Evolutionary conservation across 169 alveolate species (phyloP).

Genomic region (Eimeria sp.): DNA sequence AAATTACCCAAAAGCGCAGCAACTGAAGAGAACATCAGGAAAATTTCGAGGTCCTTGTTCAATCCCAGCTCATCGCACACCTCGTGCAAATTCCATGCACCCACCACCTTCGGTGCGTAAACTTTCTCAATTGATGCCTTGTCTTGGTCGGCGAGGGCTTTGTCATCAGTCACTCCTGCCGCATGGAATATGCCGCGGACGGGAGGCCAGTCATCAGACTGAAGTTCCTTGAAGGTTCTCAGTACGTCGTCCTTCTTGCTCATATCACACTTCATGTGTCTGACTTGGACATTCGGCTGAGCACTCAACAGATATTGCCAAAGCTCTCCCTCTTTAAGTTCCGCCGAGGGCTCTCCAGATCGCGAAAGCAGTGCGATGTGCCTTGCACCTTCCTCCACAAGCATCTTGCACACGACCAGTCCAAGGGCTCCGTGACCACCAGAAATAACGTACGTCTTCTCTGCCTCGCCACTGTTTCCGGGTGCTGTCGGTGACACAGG

Average conservation of each 20-base stretch:
- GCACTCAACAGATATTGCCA: conserved; percentile 71
- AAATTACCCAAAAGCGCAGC: conserved; percentile 88
- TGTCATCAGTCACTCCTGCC: conserved; percentile 88
- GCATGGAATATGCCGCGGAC: conserved; percentile 84
- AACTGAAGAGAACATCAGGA: conserved; percentile 87
- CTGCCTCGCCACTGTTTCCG: not conserved
- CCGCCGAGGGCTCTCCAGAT: conserved; percentile 69
- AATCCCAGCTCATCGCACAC: conserved; percentile 74
- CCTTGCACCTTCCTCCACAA: conserved; percentile 87
- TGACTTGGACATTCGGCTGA: conserved; percentile 4
- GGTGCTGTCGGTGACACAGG: conserved; percentile 13
- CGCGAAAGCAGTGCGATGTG: conserved; percentile 83
- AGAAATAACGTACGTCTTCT: conserved; percentile 73
- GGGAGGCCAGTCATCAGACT: conserved; percentile 47
- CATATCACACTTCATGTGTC: conserved; percentile 67
- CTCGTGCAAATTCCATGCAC: conserved; percentile 89
- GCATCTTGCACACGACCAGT: conserved; percentile 84
- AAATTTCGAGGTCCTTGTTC: conserved; percentile 80
- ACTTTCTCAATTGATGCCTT: conserved; percentile 79
- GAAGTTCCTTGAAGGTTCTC: conserved; percentile 8
- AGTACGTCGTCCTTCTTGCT: conserved; percentile 59
- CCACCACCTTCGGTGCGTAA: conserved; percentile 87
- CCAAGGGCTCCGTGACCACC: conserved; percentile 87
- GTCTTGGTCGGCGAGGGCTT: conserved; percentile 77
- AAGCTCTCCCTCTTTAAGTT: conserved; percentile 17